Evolutionary conservation across 2,329 filamentous ascomycete species (phyloP).

Genomic region (Phaeoacremonium minimum): DNA sequence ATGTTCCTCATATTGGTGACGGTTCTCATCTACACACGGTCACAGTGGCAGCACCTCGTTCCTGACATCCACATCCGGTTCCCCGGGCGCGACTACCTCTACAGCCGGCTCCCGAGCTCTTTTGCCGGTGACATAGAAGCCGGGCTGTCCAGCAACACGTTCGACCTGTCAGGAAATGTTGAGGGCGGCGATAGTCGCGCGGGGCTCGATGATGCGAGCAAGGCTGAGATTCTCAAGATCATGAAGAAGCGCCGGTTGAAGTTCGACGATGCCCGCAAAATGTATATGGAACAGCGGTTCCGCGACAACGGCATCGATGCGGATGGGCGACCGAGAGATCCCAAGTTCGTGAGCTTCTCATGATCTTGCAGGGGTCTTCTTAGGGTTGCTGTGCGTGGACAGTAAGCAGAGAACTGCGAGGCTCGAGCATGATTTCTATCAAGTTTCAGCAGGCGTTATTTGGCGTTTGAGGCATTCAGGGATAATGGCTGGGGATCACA

Average conservation of each 20-base stretch:
- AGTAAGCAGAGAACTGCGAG: no score
- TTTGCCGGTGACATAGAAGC: slow-evolving; percentile 86
- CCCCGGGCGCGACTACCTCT: slow-evolving; percentile 58
- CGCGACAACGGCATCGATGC: slow-evolving; percentile 81
- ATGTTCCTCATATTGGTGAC: slow-evolving; percentile 68
- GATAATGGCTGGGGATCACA: no score
- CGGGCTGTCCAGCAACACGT: slow-evolving; percentile 76
- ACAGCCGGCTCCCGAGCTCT: slow-evolving; percentile 69
- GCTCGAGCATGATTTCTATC: no score
- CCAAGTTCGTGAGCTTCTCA: slow-evolving; percentile 93
- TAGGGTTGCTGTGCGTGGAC: no score
- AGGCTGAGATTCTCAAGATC: slow-evolving; percentile 78
- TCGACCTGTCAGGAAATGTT: slow-evolving; percentile 79
- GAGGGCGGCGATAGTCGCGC: slow-evolving; percentile 72
- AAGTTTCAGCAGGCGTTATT: no score
- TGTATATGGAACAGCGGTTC: slow-evolving; percentile 84
- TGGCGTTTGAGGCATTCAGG: no score
- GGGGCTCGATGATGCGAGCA: slow-evolving; percentile 76
- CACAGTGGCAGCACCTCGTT: slow-evolving; percentile 69
- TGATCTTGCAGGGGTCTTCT: slow-evolving; percentile 31
- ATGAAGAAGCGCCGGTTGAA: slow-evolving; percentile 81
- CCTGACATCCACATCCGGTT: slow-evolving; percentile 46
- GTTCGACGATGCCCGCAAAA: slow-evolving; percentile 87
- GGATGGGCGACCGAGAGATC: slow-evolving; percentile 84
- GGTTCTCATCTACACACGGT: slow-evolving; percentile 75